Evolutionary conservation across 768 basidiomycete species (phyloP).

Genomic region (Xanthoconium purpureum): DNA sequence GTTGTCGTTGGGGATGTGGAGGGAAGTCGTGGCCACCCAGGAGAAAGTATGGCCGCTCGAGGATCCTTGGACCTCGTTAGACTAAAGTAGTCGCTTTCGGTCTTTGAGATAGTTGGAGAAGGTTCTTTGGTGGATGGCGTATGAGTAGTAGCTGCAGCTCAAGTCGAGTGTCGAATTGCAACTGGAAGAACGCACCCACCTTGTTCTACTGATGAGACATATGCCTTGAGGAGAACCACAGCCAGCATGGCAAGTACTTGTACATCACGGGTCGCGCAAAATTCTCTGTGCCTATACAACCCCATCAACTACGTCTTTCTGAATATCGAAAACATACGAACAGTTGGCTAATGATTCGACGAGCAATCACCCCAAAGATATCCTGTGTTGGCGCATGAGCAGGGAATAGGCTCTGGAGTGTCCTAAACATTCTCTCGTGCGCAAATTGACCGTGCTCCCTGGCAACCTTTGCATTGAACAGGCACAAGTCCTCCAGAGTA

Average conservation of each 20-base stretch:
- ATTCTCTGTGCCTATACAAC: constrained; percentile 40
- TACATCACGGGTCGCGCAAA: constrained; percentile 55
- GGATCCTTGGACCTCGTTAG: constrained; percentile 35
- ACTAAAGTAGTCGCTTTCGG: constrained; percentile 60
- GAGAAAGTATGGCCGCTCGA: constrained; percentile 42
- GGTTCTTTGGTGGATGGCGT: constrained; percentile 19
- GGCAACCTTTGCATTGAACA: constrained; percentile 60
- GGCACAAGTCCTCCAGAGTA: constrained; percentile 49
- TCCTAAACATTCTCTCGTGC: constrained; percentile 67
- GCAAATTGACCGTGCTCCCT: constrained; percentile 56
- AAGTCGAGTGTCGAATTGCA: not conserved
- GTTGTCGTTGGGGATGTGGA: constrained; percentile 41
- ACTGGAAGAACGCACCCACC: constrained; percentile 7
- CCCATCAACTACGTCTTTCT: not conserved
- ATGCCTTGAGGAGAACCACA: constrained; percentile 57
- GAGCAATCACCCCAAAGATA: constrained; percentile 24
- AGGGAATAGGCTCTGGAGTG: constrained; percentile 49
- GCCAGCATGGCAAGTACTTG: constrained; percentile 83
- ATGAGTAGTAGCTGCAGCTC: not conserved
- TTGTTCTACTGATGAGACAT: constrained; percentile 7
- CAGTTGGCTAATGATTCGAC: constrained; percentile 46
- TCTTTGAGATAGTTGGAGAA: constrained; percentile 20
- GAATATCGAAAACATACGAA: constrained; percentile 33
- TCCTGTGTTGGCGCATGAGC: constrained; percentile 23
- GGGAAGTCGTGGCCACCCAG: constrained; percentile 51